Conservation (phyloP, 768 basidiomycete species). For the Pholiota conissans region DNA sequence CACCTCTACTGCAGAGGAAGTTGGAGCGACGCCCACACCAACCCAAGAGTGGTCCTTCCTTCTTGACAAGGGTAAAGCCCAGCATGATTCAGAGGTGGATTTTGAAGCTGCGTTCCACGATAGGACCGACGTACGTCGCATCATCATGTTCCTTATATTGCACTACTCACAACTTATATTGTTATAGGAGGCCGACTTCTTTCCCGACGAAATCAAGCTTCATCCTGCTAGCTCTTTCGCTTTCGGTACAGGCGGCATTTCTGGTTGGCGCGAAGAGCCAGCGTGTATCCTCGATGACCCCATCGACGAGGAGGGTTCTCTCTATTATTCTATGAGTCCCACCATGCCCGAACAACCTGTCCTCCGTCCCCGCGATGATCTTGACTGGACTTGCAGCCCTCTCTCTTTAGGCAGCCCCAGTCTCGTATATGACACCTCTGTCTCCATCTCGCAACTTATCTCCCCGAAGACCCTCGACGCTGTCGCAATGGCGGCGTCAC, state of each 20-base stretch:
- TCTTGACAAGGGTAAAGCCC: neutral
- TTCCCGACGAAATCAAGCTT: conserved; percentile 1
- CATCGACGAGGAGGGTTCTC: neutral
- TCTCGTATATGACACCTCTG: conserved; percentile 9
- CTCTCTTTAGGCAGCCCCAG: conserved; percentile 9
- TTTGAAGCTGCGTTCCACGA: neutral
- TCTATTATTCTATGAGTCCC: neutral
- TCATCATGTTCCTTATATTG: neutral
- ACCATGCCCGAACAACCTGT: conserved; percentile 8
- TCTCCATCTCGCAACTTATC: conserved; percentile 10
- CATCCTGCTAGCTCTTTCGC: neutral
- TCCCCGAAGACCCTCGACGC: conserved; percentile 9
- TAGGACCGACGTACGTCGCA: neutral
- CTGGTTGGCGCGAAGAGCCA: neutral
- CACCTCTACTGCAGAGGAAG: neutral
- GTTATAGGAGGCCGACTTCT: neutral
- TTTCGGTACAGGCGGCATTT: neutral
- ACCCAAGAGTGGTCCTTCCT: neutral
- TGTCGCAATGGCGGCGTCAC: conserved; percentile 5
- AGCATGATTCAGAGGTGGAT: neutral
- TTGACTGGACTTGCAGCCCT: conserved; percentile 7
- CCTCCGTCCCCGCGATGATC: conserved; percentile 4
- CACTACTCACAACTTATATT: neutral
- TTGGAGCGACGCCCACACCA: neutral
- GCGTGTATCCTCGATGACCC: neutral